Evolutionary conservation across 1,284 basidiomycete genomes (phyloP), one percentile per base, ranked within the genome.

Genomic region (Pulchroboletus neoregius): DNA sequence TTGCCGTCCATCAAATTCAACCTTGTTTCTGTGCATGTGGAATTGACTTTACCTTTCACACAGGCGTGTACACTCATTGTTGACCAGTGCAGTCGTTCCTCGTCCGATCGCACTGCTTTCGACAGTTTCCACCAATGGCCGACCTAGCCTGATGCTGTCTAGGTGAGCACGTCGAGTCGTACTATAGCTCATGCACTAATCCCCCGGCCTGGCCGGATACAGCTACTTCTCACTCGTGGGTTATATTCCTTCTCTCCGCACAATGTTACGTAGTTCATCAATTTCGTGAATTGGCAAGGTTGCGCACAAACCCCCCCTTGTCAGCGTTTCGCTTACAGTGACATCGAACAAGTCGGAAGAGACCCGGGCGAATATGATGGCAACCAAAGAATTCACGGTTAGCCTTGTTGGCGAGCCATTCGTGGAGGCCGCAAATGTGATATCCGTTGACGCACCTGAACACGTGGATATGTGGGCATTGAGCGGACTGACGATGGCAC

Each of bases 391-490:
- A 59, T 92, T 91, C 62, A 82, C 80, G 6, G 80, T 87, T 36
- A 86, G 80, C 58, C 82, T 91, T 52, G 82, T 91, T 57, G 85
- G 82, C 51, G 86, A 90, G 62, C 69, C 81, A 0, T 86, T 88
- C 60, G 68, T 82, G 35, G 83, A 88, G 60, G 83, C 86, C 2
- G 80, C 83, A 5, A 91, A 91, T 62, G 73, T 75, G 48, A 79
- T 80, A 7, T 73, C 82, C 7, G 73, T 87, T 33, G 82, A 89
- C 53, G 72, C 83, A 6, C 86, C 88, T 8, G 69, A 71, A 6
- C 72, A 78, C 8, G 71, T 80, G 3, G 75, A 83, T 58, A 87
- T 91, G 64, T 92, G 87, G 86, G 66, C 74, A 22, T 66, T 91
- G 42, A 79, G 81, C 48, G 89, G 90, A 2, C 66, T 92, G 47